Conservation (phyloP, 108 stramenopile genomes). For the Nitzschia sp. region DNA sequence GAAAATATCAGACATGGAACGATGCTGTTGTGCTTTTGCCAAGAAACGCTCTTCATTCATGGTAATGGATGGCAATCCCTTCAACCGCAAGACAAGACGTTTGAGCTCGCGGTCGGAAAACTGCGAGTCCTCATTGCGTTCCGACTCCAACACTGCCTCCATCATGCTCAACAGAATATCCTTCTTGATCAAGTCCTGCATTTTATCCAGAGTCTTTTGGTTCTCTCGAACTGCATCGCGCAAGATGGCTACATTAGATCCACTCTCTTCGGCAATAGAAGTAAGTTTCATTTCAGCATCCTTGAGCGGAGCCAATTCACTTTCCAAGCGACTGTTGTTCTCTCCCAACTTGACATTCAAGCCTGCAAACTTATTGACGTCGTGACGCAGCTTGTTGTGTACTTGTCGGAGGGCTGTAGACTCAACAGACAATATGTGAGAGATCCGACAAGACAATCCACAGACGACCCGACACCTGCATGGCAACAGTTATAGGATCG, state of each 20-base stretch:
- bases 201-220: slow-evolving; percentile 18
- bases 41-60: slow-evolving; percentile 30
- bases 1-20: slow-evolving; percentile 7
- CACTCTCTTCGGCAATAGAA: slow-evolving; percentile 23
- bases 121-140: slow-evolving; percentile 22
- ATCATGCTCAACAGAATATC: slow-evolving; percentile 32
- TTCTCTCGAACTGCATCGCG: slow-evolving; percentile 28
- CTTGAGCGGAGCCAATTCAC: slow-evolving; percentile 19
- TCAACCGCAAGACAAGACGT: slow-evolving; percentile 26
- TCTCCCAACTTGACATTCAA: slow-evolving; percentile 12
- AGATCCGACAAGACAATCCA: neutral
- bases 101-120: slow-evolving; percentile 21
- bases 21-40: slow-evolving; percentile 8
- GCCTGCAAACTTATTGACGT: slow-evolving; percentile 22
- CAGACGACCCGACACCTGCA: neutral
- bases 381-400: slow-evolving; percentile 21
- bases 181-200: slow-evolving; percentile 7
- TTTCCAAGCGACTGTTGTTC: slow-evolving; percentile 18
- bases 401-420: slow-evolving; percentile 16
- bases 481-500: neutral
- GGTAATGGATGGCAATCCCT: slow-evolving; percentile 19
- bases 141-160: slow-evolving; percentile 21
- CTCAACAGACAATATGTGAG: neutral
- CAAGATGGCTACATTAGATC: slow-evolving; percentile 22
- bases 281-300: slow-evolving; percentile 21